Evolutionary conservation across 2,329 filamentous ascomycete species (phyloP), one percentile per base, ranked within the genome.

Genomic region (Sarocladium kiliense): DNA sequence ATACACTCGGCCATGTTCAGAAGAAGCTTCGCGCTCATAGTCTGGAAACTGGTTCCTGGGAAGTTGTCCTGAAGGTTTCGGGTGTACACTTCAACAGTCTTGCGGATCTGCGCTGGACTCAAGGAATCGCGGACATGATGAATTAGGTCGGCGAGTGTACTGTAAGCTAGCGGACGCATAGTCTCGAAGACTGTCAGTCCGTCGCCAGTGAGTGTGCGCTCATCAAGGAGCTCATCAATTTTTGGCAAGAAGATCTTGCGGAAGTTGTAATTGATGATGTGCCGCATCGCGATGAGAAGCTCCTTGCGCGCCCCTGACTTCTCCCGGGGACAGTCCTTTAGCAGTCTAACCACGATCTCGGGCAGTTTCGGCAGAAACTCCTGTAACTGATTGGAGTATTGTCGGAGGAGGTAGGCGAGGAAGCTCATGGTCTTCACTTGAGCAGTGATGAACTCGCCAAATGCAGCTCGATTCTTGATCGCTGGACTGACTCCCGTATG

Each of bases 341-440:
- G 77, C 45, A 99, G 74, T 5, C 94, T 84, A 6, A 99, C 90
- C 2, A 97, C 90, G 36, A 97, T 93, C 32, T 88, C 86, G 0
- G 94, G 94, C 16, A 99, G 76, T 0, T 85, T 87, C 0, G 86
- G 87, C 26, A 99, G 75, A 63, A 99, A 97, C 63, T 99, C 94
- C 11, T 85, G 84, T 10, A 99, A 76, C 61, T 96, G 89, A 56
- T 88, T 87, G 2, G 91, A 86, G 69, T 97, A 96, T 49, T 95
- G 88, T 42, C 94, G 79, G 12, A 99, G 80, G 1, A 99, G 75
- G 66, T 97, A 99, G 1, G 95, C 95, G 61, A 99, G 71, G 65
- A 99, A 99, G 65, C 92, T 97, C 93, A 99, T 97, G 0, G 93
- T 97, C 77, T 99, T 97, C 16, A 99, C 94, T 69, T 99, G 95